A percentile compares a stretch with the other conserved stretches of the same genome.
phyloP scores from a whole-genome alignment of 305 asterid species.

The Stenogyne calaminthoides region DNA sequence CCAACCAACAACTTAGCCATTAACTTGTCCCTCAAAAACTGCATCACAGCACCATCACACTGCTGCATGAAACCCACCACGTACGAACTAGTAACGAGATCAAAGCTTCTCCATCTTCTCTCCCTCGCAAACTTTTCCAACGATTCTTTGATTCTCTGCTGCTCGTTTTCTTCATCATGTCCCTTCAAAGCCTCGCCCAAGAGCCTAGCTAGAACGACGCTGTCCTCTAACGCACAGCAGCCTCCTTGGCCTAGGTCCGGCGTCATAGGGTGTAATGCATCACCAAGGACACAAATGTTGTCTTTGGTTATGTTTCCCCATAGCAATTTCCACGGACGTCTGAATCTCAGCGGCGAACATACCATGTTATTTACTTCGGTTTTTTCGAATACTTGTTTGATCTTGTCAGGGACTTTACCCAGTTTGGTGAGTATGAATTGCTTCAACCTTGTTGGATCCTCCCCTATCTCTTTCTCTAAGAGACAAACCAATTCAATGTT shows the following conservation, averaged over 20 bases:
- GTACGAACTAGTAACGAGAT: slow-evolving; percentile 47
- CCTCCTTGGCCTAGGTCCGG: slow-evolving; percentile 86
- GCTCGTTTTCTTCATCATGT: slow-evolving; percentile 20
- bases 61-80: slow-evolving; percentile 53
- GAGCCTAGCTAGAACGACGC: slow-evolving; percentile 52
- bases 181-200: slow-evolving; percentile 46
- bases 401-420: slow-evolving; percentile 38
- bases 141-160: slow-evolving; percentile 30
- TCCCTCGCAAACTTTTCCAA: slow-evolving; percentile 45
- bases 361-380: slow-evolving; percentile 42
- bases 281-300: slow-evolving; percentile 62
- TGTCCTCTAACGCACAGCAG: slow-evolving; percentile 65
- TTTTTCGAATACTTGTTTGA: slow-evolving; percentile 37
- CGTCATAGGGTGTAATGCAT: slow-evolving; percentile 82
- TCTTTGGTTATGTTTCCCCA: slow-evolving; percentile 45
- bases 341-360: slow-evolving; percentile 42
- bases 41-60: slow-evolving; percentile 41
- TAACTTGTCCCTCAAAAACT: slow-evolving; percentile 47
- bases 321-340: slow-evolving; percentile 62
- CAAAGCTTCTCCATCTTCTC: slow-evolving; percentile 68
- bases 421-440: slow-evolving; percentile 50
- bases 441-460: slow-evolving; percentile 55
- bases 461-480: slow-evolving; percentile 41
- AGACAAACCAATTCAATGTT: not conserved
- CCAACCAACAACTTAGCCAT: slow-evolving; percentile 45